Conservation (phyloP, 306 rosid species). For the Oxytropis ochrocephala region DNA sequence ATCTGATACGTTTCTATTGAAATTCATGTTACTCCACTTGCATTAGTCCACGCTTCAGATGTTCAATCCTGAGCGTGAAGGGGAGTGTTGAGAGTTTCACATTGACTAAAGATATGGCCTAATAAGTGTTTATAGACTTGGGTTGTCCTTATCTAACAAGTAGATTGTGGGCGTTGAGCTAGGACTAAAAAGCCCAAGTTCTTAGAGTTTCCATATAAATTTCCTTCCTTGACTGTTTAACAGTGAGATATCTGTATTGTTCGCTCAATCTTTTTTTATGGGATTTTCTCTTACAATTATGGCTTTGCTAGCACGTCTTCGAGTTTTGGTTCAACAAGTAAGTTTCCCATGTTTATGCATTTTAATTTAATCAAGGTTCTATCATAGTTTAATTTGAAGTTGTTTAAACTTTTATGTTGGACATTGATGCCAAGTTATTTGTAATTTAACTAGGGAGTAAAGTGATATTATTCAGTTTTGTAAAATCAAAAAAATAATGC, state of each 20-base stretch:
- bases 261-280: slow-evolving; percentile 73
- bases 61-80: too few relatives aligned
- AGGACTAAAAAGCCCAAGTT: too few relatives aligned
- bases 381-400: background rate
- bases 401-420: background rate
- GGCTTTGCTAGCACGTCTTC: slow-evolving; percentile 75
- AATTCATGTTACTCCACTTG: too few relatives aligned
- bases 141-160: too few relatives aligned
- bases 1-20: background rate
- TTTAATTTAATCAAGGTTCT: background rate
- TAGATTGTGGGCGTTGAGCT: too few relatives aligned
- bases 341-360: slow-evolving; percentile 21
- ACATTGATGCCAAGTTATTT: background rate
- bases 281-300: slow-evolving; percentile 61
- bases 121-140: too few relatives aligned
- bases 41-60: too few relatives aligned
- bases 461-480: background rate
- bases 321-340: slow-evolving; percentile 83
- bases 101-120: too few relatives aligned
- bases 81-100: too few relatives aligned
- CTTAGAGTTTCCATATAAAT: background rate
- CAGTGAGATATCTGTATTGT: slow-evolving; percentile 70
- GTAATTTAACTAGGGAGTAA: background rate
- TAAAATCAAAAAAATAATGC: background rate
- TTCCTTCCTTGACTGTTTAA: slow-evolving; percentile 49